Evolutionary conservation across 257 asterid genomes (phyloP).

Genomic region (Gentiana dahurica): DNA sequence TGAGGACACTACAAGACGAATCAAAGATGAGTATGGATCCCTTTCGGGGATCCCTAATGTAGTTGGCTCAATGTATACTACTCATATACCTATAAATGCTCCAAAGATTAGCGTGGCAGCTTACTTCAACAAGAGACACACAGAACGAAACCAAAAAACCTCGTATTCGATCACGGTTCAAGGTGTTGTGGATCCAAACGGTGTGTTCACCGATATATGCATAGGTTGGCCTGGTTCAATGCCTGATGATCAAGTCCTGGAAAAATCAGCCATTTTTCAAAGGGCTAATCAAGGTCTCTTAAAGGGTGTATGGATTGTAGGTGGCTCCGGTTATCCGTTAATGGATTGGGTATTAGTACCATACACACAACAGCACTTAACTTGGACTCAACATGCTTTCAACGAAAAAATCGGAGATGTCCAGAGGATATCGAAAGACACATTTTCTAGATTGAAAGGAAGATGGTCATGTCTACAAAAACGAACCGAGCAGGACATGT

Average conservation of each 20-base stretch:
- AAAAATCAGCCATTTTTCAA: conserved; percentile 68
- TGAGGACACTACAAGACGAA: conserved; percentile 25
- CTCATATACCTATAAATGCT: conserved; percentile 86
- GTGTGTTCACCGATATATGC: conserved; percentile 80
- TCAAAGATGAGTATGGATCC: conserved; percentile 39
- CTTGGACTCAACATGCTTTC: conserved; percentile 92
- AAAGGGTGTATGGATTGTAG: conserved; percentile 68
- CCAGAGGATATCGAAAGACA: conserved; percentile 33
- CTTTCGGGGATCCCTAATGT: conserved; percentile 68
- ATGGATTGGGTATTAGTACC: conserved; percentile 98
- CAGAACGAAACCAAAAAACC: conserved; percentile 83
- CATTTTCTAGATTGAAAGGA: conserved; percentile 68
- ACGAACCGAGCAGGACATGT: conserved; percentile 74
- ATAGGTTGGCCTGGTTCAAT: conserved; percentile 95
- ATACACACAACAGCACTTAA: conserved; percentile 59
- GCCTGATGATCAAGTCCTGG: conserved; percentile 85
- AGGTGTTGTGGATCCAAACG: conserved; percentile 72
- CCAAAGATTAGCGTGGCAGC: conserved; percentile 84
- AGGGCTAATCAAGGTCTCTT: conserved; percentile 67
- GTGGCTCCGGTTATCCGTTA: conserved; percentile 64
- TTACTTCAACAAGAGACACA: conserved; percentile 72
- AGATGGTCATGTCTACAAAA: conserved; percentile 90
- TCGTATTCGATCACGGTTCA: conserved; percentile 84
- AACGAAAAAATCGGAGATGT: conserved; percentile 69
- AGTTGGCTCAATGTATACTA: conserved; percentile 85